phyloP scores from a whole-genome alignment of 371 early-diverging fungal genomes.

The Circinella minor region DNA sequence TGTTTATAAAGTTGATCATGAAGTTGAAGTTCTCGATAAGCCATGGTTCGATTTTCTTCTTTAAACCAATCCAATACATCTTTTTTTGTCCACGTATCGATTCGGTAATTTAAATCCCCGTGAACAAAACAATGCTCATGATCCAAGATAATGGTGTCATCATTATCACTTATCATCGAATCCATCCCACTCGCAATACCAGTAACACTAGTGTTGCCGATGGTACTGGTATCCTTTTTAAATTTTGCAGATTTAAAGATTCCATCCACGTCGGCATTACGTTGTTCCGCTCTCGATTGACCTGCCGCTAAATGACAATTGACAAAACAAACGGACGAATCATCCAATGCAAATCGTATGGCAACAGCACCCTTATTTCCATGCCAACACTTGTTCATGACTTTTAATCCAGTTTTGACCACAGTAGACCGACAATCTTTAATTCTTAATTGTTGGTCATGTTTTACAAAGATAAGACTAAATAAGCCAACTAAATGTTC shows the following conservation, averaged over 20 bases:
- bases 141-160: conserved; percentile 73
- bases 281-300: conserved; percentile 71
- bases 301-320: conserved; percentile 91
- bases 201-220: conserved; percentile 18
- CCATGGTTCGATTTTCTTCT: conserved; percentile 20
- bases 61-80: conserved; percentile 56
- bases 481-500: conserved; percentile 84
- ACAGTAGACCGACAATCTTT: conserved; percentile 35
- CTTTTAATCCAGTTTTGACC: conserved; percentile 84
- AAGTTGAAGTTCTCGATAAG: conserved; percentile 40
- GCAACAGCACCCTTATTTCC: conserved; percentile 92
- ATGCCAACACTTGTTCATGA: conserved; percentile 63
- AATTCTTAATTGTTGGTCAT: conserved; percentile 35
- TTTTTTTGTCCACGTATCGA: conserved; percentile 60
- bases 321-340: conserved; percentile 83
- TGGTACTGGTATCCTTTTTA: conserved; percentile 46
- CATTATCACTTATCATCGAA: conserved; percentile 17
- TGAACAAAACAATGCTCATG: conserved; percentile 77
- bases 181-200: too few species aligned
- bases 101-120: conserved; percentile 89
- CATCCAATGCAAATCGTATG: conserved; percentile 74
- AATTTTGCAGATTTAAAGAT: conserved; percentile 72
- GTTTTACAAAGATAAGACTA: conserved; percentile 71
- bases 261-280: conserved; percentile 75
- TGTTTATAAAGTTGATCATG: conserved; percentile 74